These are phyloP conservation scores for Hypocrella siamensis DNA, from an alignment of 2,329 filamentous ascomycete genomes.

Conservation along the genomic window DNA sequence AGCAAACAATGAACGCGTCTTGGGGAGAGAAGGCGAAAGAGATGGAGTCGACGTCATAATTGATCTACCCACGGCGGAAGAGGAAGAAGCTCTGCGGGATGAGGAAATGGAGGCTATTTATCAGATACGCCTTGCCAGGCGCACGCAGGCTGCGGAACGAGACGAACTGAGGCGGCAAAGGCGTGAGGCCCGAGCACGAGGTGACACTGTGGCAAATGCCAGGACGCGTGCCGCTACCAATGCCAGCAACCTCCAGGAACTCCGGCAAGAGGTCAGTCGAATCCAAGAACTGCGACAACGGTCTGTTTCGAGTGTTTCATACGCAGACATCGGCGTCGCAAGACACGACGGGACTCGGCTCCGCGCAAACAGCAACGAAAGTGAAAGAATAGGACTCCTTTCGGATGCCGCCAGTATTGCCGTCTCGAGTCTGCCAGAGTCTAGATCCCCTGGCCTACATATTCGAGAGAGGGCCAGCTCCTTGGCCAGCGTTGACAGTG, in stretches of 20 bases:
- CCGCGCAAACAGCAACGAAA: slow-evolving; percentile 57
- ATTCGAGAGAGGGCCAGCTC: slow-evolving; percentile 37
- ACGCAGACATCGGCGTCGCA: slow-evolving; percentile 60
- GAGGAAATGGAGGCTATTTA: slow-evolving; percentile 88
- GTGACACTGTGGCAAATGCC: slow-evolving; percentile 51
- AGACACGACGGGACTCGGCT: slow-evolving; percentile 64
- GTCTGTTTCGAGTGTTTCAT: slow-evolving; percentile 59
- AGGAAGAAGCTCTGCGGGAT: slow-evolving; percentile 64
- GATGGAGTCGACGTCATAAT: slow-evolving; percentile 83
- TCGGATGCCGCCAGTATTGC: slow-evolving; percentile 54
- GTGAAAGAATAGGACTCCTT: slow-evolving; percentile 54
- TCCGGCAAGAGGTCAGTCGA: slow-evolving; percentile 38
- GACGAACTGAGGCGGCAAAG: slow-evolving; percentile 58
- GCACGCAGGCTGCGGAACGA: slow-evolving; percentile 60
- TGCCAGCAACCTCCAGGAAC: slow-evolving; percentile 42
- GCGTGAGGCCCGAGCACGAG: slow-evolving; percentile 54
- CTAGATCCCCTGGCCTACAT: slow-evolving; percentile 19
- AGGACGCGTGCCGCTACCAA: slow-evolving; percentile 33
- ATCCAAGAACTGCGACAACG: slow-evolving; percentile 46
- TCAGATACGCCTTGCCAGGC: slow-evolving; percentile 67
- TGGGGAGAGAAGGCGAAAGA: slow-evolving; percentile 80
- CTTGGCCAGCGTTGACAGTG: slow-evolving; percentile 36
- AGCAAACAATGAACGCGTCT: slow-evolving; percentile 60
- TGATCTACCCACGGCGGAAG: slow-evolving; percentile 66
- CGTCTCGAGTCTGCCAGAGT: slow-evolving; percentile 16